Conservation (phyloP, 139 green algal species). For the Coelastrella sp. region DNA sequence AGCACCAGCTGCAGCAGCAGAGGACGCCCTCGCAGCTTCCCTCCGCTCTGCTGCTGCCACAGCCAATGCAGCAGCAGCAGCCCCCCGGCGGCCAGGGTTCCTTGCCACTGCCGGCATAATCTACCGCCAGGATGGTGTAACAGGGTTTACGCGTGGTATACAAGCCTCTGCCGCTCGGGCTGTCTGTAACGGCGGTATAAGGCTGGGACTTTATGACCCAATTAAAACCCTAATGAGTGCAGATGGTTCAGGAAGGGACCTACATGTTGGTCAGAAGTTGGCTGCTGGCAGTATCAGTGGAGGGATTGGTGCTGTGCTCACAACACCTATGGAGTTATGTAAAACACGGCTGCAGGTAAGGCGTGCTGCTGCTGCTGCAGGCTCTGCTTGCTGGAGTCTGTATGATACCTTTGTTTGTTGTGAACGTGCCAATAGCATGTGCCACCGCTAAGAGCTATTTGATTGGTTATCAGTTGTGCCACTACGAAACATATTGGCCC, state of each 20-base stretch:
- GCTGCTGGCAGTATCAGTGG: constrained; percentile 77
- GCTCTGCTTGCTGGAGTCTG: no score
- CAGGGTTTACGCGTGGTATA: constrained; percentile 24
- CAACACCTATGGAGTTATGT: constrained; percentile 88
- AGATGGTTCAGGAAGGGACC: constrained; percentile 7
- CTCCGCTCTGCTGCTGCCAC: neutral
- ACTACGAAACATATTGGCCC: no score
- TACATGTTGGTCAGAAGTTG: constrained; percentile 41
- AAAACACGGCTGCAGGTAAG: constrained; percentile 63
- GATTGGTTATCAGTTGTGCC: no score
- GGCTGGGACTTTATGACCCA: constrained; percentile 88
- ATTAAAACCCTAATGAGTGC: constrained; percentile 66
- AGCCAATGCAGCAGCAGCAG: neutral
- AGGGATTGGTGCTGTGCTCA: constrained; percentile 77
- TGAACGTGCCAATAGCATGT: no score
- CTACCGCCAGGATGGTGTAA: constrained; percentile 12
- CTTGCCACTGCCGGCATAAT: constrained; percentile 22
- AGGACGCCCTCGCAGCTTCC: neutral
- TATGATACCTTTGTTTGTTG: no score
- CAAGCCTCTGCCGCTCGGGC: constrained; percentile 42
- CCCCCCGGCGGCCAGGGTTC: constrained; percentile 7
- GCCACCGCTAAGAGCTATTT: no score
- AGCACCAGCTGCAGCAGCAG: neutral
- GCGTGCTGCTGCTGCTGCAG: neutral
- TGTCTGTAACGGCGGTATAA: constrained; percentile 64